Evolutionary conservation across 257 asterid genomes (phyloP).

Genomic region (Vinca minor): DNA sequence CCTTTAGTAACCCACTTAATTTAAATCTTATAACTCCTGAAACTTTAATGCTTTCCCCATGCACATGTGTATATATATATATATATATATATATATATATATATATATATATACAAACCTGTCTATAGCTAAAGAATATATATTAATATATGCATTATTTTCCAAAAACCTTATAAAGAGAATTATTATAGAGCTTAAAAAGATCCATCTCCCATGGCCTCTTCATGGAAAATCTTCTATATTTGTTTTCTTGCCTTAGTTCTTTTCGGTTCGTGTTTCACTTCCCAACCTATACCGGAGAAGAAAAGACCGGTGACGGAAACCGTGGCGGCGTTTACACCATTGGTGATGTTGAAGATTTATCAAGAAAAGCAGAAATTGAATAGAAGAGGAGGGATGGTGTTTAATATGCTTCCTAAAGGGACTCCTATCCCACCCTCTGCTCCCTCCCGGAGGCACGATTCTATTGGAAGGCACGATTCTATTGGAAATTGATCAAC

Average conservation of each 20-base stretch:
- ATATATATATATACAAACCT: too few species aligned
- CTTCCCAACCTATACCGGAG: constrained; percentile 10
- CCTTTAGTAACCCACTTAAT: too few species aligned
- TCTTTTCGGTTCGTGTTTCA: constrained; percentile 4
- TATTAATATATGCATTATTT: too few species aligned
- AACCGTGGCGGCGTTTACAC: background rate
- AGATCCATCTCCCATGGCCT: constrained; percentile 10
- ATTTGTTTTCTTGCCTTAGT: constrained; percentile 10
- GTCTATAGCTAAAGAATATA: too few species aligned
- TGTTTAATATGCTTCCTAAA: constrained; percentile 8
- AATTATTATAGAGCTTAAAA: too few species aligned
- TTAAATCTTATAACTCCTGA: too few species aligned
- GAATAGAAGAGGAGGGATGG: constrained; percentile 3
- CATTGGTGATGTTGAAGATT: constrained; percentile 14
- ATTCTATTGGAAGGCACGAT: background rate
- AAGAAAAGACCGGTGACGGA: background rate
- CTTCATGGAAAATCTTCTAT: background rate
- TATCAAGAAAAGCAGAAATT: constrained; percentile 6
- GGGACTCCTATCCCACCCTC: constrained; percentile 3
- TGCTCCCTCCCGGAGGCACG: constrained; percentile 1
- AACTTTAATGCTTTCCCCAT: too few species aligned
- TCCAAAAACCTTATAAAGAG: too few species aligned
- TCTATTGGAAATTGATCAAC: too few species aligned
- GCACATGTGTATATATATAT: too few species aligned
- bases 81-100: too few species aligned